These are phyloP conservation scores for Rhodotorula sp. DNA, from an alignment of 1,284 basidiomycete genomes.

Conservation along the genomic window DNA sequence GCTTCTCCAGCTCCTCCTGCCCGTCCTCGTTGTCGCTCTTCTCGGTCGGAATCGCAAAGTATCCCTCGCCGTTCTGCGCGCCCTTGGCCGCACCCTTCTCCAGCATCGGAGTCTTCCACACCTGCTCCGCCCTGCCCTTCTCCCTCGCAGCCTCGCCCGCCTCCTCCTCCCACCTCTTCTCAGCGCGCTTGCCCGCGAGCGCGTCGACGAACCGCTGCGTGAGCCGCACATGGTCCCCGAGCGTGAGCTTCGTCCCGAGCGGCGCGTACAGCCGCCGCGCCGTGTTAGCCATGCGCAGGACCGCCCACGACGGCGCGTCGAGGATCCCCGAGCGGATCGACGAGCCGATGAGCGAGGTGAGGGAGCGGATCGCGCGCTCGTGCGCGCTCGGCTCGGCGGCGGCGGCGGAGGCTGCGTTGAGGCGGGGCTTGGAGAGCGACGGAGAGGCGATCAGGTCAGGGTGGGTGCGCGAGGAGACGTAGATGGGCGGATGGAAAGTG, in stretches of 20 bases:
- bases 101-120: slow-evolving; percentile 31
- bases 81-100: slow-evolving; percentile 1
- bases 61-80: neutral
- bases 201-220: slow-evolving; percentile 65
- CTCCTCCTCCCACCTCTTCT: slow-evolving; percentile 21
- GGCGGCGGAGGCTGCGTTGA: neutral
- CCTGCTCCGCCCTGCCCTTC: neutral
- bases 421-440: neutral
- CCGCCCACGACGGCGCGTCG: slow-evolving; percentile 77
- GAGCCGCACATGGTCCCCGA: slow-evolving; percentile 78
- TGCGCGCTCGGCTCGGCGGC: neutral
- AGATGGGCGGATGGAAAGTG: slow-evolving; percentile 72
- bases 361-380: slow-evolving; percentile 57
- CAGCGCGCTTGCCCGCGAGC: slow-evolving; percentile 53
- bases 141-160: neutral
- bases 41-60: slow-evolving; percentile 19
- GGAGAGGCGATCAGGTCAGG: slow-evolving; percentile 21
- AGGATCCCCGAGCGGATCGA: slow-evolving; percentile 72
- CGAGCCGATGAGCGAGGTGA: slow-evolving; percentile 66
- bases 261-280: slow-evolving; percentile 77
- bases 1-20: slow-evolving; percentile 47
- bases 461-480: slow-evolving; percentile 37
- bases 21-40: slow-evolving; percentile 3
- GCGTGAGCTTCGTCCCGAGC: slow-evolving; percentile 72
- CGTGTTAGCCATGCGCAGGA: slow-evolving; percentile 70